Conservation (phyloP, 371 early-diverging fungal species). For the Zychaea mexicana region DNA sequence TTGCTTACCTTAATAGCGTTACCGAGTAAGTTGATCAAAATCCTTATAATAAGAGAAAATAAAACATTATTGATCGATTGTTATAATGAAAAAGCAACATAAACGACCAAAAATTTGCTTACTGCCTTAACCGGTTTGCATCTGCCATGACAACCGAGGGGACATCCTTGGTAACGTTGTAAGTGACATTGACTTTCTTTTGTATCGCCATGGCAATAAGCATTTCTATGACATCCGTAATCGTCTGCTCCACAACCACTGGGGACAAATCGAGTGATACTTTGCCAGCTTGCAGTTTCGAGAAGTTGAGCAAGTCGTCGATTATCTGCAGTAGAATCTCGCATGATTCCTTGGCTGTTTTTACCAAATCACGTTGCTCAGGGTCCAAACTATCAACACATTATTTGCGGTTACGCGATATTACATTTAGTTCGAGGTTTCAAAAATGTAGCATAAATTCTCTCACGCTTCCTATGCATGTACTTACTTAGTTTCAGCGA, state of each 20-base stretch:
- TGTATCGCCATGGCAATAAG: slow-evolving; percentile 55
- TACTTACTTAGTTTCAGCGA: slow-evolving; percentile 47
- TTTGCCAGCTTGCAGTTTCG: slow-evolving; percentile 67
- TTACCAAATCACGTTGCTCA: slow-evolving; percentile 62
- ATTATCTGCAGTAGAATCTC: slow-evolving; percentile 61
- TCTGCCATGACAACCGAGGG: slow-evolving; percentile 48
- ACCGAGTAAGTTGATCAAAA: slow-evolving; percentile 42
- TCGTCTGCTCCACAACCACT: slow-evolving; percentile 51
- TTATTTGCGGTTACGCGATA: no score
- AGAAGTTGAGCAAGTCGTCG: slow-evolving; percentile 65
- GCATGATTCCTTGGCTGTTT: slow-evolving; percentile 60
- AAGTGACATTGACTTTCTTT: slow-evolving; percentile 50
- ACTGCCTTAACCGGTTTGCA: slow-evolving; percentile 43
- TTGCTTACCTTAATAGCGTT: slow-evolving; percentile 36
- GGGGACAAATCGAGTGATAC: slow-evolving; percentile 53
- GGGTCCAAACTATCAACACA: slow-evolving; percentile 28
- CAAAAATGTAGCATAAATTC: no score
- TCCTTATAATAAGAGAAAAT: slow-evolving; percentile 10
- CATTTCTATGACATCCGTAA: slow-evolving; percentile 59
- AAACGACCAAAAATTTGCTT: slow-evolving; percentile 5
- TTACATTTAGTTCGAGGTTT: no score
- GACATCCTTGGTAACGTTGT: slow-evolving; percentile 39
- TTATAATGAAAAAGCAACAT: neutral
- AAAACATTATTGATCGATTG: slow-evolving; percentile 3
- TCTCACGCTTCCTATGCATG: no score